These are phyloP conservation scores for Trichothecium roseum DNA, from an alignment of 2,329 filamentous ascomycete genomes.

Conservation along the genomic window DNA sequence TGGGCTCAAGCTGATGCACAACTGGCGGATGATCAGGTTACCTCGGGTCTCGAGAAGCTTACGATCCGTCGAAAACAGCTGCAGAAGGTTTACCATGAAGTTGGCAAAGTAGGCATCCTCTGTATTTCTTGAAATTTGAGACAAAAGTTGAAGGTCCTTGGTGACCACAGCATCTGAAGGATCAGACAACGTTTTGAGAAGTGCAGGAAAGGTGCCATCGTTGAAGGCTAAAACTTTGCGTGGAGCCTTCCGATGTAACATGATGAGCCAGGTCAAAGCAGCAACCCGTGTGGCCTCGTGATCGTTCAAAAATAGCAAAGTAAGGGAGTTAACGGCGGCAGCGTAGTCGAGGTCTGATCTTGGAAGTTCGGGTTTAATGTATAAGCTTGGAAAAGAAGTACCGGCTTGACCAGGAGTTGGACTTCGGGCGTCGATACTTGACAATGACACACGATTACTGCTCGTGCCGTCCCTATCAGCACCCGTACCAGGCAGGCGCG, in stretches of 20 bases:
- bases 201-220: slow-evolving; percentile 89
- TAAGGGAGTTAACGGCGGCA: slow-evolving; percentile 86
- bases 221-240: slow-evolving; percentile 91
- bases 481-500: slow-evolving; percentile 31
- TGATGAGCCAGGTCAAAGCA: slow-evolving; percentile 90
- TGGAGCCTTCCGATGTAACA: slow-evolving; percentile 92
- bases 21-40: slow-evolving; percentile 90
- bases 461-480: slow-evolving; percentile 35
- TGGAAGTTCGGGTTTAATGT: slow-evolving; percentile 16
- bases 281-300: slow-evolving; percentile 93
- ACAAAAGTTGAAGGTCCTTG: slow-evolving; percentile 83
- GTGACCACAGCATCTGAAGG: slow-evolving; percentile 93
- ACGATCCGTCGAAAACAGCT: slow-evolving; percentile 90
- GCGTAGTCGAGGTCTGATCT: slow-evolving; percentile 81
- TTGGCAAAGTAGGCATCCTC: slow-evolving; percentile 96
- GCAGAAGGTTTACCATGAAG: slow-evolving; percentile 94
- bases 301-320: slow-evolving; percentile 88
- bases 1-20: slow-evolving; percentile 85
- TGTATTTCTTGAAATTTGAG: slow-evolving; percentile 91
- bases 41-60: slow-evolving; percentile 84
- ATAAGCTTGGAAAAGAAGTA: neutral
- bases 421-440: slow-evolving; percentile 40
- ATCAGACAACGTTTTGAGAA: slow-evolving; percentile 93
- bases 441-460: slow-evolving; percentile 41
- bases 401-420: slow-evolving; percentile 32